Base-by-base conservation (phyloP, 805 yeast species). In the Yamadazyma endophytica region DNA sequence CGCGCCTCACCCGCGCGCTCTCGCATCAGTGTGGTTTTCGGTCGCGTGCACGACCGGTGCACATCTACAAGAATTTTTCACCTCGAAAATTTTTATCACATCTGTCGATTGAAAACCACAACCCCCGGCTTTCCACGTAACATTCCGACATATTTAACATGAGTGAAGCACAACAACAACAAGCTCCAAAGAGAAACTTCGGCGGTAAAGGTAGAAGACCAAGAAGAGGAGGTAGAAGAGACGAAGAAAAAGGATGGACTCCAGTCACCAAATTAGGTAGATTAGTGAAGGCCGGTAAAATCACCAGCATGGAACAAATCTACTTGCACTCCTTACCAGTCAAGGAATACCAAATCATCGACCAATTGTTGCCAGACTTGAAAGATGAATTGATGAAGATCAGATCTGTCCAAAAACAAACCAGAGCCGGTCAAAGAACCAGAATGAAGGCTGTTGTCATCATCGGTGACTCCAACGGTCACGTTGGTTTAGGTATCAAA, bases 381-480 rank as follows among this genome's bases (percentile, higher is more conserved):
- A 81, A 83, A 75, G 98, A 92, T 70, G 96, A 90, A 77, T 97
- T 92, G 65, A 92, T 92, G 98, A 90, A 90, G 87, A 92, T 92
- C 79, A 82, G 90, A 79, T 95, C 98, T 55, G 98, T 92, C 58
- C 98, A 92, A 78, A 92, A 92, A 83, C 98, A 92, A 78, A 92
- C 98, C 81, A 82, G 96, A 77, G 98, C 98, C 63, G 98, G 98
- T 88, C 98, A 92, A 82, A 90, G 98, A 82, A 92, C 97, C 76
- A 88, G 98, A 82, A 89, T 92, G 83, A 94, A 94, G 92, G 98
- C 97, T 73, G 95, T 92, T 64, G 97, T 92, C 68, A 88, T 92
- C 65, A 88, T 92, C 69, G 98, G 98, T 79, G 98, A 92, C 79
- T 77, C 89, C 64, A 87, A 88, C 87, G 98, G 98, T 71, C 98